Evolutionary conservation across 305 asterid species (phyloP).

Genomic region (Fraxinus sp.): DNA sequence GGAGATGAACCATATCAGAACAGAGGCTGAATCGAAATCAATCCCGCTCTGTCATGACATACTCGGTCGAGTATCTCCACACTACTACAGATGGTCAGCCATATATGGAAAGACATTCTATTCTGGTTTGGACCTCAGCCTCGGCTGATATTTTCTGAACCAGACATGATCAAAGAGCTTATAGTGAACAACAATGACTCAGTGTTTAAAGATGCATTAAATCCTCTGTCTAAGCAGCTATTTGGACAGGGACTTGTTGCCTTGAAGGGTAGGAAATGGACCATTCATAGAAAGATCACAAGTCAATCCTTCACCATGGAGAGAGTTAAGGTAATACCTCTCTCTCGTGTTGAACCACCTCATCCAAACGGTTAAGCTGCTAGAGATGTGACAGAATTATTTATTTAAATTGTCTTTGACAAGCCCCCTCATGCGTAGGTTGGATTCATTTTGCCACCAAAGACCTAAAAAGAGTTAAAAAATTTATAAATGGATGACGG

Average conservation of each 20-base stretch:
- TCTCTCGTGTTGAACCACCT: not conserved
- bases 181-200: slow-evolving; percentile 5
- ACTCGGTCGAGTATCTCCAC: slow-evolving; percentile 26
- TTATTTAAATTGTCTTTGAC: not conserved
- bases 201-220: slow-evolving; percentile 12
- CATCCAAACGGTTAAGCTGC: not conserved
- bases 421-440: not conserved
- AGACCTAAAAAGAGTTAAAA: not conserved
- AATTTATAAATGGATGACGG: not conserved
- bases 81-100: slow-evolving; percentile 34
- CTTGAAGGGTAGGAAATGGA: slow-evolving; percentile 17
- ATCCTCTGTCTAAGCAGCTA: slow-evolving; percentile 12
- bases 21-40: slow-evolving; percentile 13
- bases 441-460: not conserved
- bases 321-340: slow-evolving; percentile 21
- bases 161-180: slow-evolving; percentile 23
- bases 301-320: slow-evolving; percentile 21
- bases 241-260: slow-evolving; percentile 27
- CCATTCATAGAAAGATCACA: slow-evolving; percentile 23
- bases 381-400: not conserved
- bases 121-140: slow-evolving; percentile 24
- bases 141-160: slow-evolving; percentile 19
- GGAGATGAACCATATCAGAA: slow-evolving; percentile 17
- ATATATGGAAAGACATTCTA: slow-evolving; percentile 28
- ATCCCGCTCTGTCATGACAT: slow-evolving; percentile 25